These are phyloP conservation scores for Microsporum audouinii DNA, from an alignment of 2,329 filamentous ascomycete species.

Conservation along the genomic window DNA sequence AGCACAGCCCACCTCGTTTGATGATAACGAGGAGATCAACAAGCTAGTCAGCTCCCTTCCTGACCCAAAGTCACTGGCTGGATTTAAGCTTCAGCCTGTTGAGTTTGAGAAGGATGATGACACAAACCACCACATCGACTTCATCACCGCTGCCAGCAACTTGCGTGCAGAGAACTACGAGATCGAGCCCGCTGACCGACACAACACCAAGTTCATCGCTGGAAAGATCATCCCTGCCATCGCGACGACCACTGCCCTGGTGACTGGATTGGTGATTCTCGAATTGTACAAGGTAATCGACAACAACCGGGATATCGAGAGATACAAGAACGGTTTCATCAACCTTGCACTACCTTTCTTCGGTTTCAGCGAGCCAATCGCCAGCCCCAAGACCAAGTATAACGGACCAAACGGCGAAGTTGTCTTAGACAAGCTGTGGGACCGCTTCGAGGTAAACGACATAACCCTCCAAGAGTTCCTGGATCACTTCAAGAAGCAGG, in stretches of 20 bases:
- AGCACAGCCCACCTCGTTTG: slow-evolving; percentile 74
- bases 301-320: slow-evolving; percentile 89
- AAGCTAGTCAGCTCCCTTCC: slow-evolving; percentile 63
- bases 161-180: slow-evolving; percentile 96
- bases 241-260: slow-evolving; percentile 88
- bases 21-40: slow-evolving; percentile 66
- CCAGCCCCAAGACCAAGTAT: slow-evolving; percentile 86
- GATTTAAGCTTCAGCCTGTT: slow-evolving; percentile 80
- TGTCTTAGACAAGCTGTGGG: slow-evolving; percentile 91
- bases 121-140: slow-evolving; percentile 95
- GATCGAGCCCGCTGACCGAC: slow-evolving; percentile 79
- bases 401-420: slow-evolving; percentile 66
- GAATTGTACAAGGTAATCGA: slow-evolving; percentile 96
- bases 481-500: slow-evolving; percentile 66
- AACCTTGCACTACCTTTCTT: slow-evolving; percentile 96
- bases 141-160: slow-evolving; percentile 95
- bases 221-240: slow-evolving; percentile 99
- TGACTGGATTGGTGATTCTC: slow-evolving; percentile 83
- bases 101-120: slow-evolving; percentile 99
- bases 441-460: slow-evolving; percentile 83
- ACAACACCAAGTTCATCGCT: slow-evolving; percentile 99
- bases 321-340: slow-evolving; percentile 98
- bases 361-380: slow-evolving; percentile 93
- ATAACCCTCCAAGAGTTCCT: slow-evolving; percentile 77
- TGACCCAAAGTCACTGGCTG: slow-evolving; percentile 64